Evolutionary conservation across 805 yeast genomes (phyloP).

Genomic region (Allodekkera sacchari): DNA sequence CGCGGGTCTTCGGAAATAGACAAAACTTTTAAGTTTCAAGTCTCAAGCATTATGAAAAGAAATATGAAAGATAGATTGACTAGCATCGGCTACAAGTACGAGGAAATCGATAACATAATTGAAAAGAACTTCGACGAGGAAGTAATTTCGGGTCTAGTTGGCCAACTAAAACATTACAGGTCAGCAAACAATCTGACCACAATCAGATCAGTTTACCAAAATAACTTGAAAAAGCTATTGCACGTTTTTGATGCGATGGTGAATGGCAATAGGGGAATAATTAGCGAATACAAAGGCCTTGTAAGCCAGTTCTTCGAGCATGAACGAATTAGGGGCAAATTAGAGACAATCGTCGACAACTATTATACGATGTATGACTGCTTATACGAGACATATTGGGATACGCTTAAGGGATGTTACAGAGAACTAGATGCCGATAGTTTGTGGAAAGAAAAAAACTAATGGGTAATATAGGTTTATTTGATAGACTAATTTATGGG

Average conservation of each 20-base stretch:
- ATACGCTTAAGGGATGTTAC: conserved; percentile 4
- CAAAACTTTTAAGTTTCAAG: too few relatives aligned
- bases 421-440: conserved; percentile 6
- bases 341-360: conserved; percentile 6
- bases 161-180: conserved; percentile 12
- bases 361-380: conserved; percentile 12
- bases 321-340: conserved; percentile 4
- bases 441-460: not conserved
- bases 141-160: conserved; percentile 10
- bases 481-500: too few relatives aligned
- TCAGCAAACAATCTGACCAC: conserved; percentile 10
- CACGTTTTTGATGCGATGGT: not conserved
- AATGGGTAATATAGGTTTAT: not conserved
- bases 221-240: conserved; percentile 1
- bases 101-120: conserved; percentile 6
- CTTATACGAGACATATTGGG: conserved; percentile 10
- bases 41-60: too few relatives aligned
- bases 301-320: conserved; percentile 10
- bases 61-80: too few relatives aligned
- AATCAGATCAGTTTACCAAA: conserved; percentile 11
- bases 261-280: conserved; percentile 3
- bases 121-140: conserved; percentile 12
- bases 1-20: too few relatives aligned
- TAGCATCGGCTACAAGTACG: too few relatives aligned
- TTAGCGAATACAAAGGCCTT: conserved; percentile 3